Evolutionary conservation across 2,329 filamentous ascomycete species (phyloP).

Genomic region (Herpotrichia juniperi): DNA sequence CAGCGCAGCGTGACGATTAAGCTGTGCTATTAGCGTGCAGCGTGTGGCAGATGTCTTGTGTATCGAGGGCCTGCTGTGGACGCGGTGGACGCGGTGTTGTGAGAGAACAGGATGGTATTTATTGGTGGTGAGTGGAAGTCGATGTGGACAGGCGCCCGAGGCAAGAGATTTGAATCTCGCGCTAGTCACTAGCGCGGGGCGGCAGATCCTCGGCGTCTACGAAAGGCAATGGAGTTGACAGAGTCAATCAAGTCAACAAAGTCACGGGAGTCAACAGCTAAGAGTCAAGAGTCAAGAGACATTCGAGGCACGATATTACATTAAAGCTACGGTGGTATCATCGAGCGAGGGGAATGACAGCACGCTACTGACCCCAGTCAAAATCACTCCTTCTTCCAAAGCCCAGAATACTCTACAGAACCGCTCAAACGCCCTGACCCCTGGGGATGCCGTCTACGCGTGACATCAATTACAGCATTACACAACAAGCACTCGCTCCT

Average conservation of each 20-base stretch:
- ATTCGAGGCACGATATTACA: background rate
- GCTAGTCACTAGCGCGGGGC: too few species aligned
- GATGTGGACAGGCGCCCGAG: background rate
- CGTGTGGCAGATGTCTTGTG: background rate
- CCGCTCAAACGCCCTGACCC: constrained; percentile 2
- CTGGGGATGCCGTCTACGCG: background rate
- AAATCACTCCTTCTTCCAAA: too few species aligned
- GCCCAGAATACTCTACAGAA: background rate
- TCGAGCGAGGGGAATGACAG: background rate
- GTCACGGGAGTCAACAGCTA: too few species aligned
- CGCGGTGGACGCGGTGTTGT: background rate
- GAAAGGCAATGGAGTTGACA: too few species aligned
- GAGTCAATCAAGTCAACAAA: too few species aligned
- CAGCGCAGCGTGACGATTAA: background rate
- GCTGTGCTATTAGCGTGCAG: background rate
- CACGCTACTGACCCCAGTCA: background rate
- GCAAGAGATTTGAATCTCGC: background rate
- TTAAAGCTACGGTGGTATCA: constrained; percentile 2
- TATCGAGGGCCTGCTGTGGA: background rate
- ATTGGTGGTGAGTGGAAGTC: background rate
- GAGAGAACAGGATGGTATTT: background rate
- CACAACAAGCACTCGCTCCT: background rate
- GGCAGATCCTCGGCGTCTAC: too few species aligned
- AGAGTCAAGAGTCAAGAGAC: too few species aligned
- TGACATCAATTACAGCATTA: background rate